phyloP scores from a whole-genome alignment of 768 basidiomycete species.

The Coprinopsis strossmayeri region DNA sequence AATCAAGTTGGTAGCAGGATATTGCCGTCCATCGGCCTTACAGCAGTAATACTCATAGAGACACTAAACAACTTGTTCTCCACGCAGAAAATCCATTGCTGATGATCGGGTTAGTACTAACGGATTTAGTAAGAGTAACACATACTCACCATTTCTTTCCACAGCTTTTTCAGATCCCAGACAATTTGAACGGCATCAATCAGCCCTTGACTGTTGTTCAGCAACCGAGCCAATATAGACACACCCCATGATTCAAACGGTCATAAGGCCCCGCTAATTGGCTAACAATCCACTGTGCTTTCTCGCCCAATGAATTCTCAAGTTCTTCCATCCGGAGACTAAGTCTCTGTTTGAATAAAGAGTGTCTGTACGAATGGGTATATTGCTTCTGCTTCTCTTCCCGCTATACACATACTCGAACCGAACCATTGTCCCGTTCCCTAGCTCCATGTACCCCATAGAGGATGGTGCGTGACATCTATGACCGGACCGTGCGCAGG shows the following conservation, averaged over 20 bases:
- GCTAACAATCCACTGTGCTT: constrained; percentile 11
- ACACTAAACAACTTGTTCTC: constrained; percentile 17
- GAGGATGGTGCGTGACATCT: no score
- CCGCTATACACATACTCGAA: no score
- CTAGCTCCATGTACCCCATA: no score
- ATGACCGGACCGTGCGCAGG: no score
- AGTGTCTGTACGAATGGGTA: no score
- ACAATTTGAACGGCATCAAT: not conserved
- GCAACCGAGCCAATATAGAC: not conserved
- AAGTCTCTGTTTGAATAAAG: constrained; percentile 13
- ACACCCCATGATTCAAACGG: constrained; percentile 13
- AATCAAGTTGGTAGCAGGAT: constrained; percentile 14
- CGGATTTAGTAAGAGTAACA: not conserved
- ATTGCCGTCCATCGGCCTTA: no score
- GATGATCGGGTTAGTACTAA: not conserved
- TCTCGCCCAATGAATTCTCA: constrained; percentile 9
- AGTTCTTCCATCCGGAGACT: constrained; percentile 10
- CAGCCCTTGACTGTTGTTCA: not conserved
- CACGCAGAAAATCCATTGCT: constrained; percentile 20
- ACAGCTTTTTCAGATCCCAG: constrained; percentile 3
- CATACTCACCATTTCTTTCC: constrained; percentile 14
- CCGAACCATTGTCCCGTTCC: no score
- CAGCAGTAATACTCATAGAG: no score
- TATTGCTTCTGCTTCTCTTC: no score
- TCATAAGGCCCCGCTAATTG: constrained; percentile 14